phyloP scores from a whole-genome alignment of 2,329 filamentous ascomycete genomes.

The Aspergillus chevalieri region DNA sequence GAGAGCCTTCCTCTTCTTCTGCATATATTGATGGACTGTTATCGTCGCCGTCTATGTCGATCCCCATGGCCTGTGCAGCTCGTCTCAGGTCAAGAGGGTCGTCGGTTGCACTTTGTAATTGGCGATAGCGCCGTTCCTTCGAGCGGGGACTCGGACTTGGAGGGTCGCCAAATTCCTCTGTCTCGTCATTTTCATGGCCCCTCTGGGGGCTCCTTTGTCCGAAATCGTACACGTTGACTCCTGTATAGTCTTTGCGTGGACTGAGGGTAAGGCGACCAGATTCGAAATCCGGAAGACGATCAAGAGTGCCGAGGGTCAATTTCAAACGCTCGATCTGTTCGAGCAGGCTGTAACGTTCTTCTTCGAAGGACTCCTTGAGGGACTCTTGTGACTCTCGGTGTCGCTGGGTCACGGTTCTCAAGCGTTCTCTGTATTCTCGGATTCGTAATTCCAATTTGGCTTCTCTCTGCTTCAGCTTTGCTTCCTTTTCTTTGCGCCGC shows the following conservation, averaged over 20 bases:
- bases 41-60: conserved; percentile 15
- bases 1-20: conserved; percentile 16
- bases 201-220: conserved; percentile 15
- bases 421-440: conserved; percentile 35
- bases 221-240: conserved; percentile 23
- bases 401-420: conserved; percentile 29
- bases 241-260: conserved; percentile 23
- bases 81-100: conserved; percentile 19
- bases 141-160: conserved; percentile 31
- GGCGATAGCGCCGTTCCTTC: conserved; percentile 21
- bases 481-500: conserved; percentile 38
- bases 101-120: conserved; percentile 11
- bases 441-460: conserved; percentile 33
- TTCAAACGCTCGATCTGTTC: conserved; percentile 34
- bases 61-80: conserved; percentile 15
- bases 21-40: conserved; percentile 21
- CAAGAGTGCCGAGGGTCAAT: conserved; percentile 23
- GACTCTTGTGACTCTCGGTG: conserved; percentile 32
- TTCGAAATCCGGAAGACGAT: conserved; percentile 17
- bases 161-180: conserved; percentile 26
- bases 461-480: conserved; percentile 35
- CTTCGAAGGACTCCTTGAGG: conserved; percentile 26
- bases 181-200: conserved; percentile 16
- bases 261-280: conserved; percentile 19
- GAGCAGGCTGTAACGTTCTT: conserved; percentile 35